Percentiles rank a stretch among this genome's conserved stretches.
Conservation (phyloP, 441 rosid species). For the Pelargonium cotyledonis region DNA sequence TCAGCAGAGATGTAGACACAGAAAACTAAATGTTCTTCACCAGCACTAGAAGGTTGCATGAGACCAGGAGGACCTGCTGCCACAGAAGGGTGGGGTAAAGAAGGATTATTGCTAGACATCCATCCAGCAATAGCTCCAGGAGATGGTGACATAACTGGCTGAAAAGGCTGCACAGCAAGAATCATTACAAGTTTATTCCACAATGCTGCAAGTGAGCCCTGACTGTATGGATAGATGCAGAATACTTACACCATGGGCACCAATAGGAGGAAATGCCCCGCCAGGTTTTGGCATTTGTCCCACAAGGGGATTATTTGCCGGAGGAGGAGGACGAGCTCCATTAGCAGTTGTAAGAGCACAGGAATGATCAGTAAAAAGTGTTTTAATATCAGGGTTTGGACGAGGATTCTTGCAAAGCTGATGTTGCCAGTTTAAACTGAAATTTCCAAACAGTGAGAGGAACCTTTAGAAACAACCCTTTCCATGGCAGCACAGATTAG, state of each 20-base stretch:
- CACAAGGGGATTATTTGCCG: conserved; percentile 68
- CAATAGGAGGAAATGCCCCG: conserved; percentile 49
- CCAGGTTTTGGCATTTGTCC: conserved; percentile 46
- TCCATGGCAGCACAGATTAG: not conserved
- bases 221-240: not conserved
- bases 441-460: conserved; percentile 14
- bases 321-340: conserved; percentile 68
- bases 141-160: conserved; percentile 59
- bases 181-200: conserved; percentile 13
- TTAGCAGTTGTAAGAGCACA: conserved; percentile 48
- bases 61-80: conserved; percentile 65
- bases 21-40: conserved; percentile 19
- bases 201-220: conserved; percentile 7
- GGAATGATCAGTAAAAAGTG: conserved; percentile 67
- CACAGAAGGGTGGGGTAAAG: conserved; percentile 58
- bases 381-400: conserved; percentile 73
- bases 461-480: conserved; percentile 11
- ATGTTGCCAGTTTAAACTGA: conserved; percentile 87
- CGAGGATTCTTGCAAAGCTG: conserved; percentile 79
- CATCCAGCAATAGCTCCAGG: conserved; percentile 47
- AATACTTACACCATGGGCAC: conserved; percentile 61
- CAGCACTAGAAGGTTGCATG: conserved; percentile 51
- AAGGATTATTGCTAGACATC: conserved; percentile 60
- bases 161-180: conserved; percentile 54
- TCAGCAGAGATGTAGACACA: not conserved